Percentiles rank a stretch among this genome's conserved stretches.
phyloP scores from a whole-genome alignment of 139 green algal species.

The Diplosphaera chodatii region DNA sequence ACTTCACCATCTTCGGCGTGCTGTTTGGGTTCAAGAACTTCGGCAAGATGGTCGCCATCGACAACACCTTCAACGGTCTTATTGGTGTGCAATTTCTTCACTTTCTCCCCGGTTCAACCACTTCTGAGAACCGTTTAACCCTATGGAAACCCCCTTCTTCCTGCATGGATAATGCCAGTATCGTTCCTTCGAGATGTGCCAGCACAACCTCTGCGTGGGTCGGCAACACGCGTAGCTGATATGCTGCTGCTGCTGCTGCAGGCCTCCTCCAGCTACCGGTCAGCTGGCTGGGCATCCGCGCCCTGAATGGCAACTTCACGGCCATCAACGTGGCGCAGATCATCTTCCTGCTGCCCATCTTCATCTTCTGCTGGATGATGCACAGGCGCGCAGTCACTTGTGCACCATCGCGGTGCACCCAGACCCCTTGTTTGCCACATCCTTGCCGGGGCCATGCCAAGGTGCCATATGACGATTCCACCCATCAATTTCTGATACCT shows the following conservation, averaged over 20 bases:
- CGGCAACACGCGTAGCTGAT: no score
- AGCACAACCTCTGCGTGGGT: no score
- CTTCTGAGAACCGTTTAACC: no score
- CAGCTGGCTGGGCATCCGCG: slow-evolving; percentile 32
- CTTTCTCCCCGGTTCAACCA: no score
- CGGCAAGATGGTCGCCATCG: slow-evolving; percentile 47
- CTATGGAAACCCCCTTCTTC: no score
- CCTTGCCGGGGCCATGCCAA: no score
- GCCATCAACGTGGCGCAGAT: slow-evolving; percentile 44
- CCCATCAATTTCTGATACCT: no score
- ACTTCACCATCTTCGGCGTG: slow-evolving; percentile 57
- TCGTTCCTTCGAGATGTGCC: no score
- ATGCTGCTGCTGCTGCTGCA: neutral
- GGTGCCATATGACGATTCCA: no score
- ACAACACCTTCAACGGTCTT: slow-evolving; percentile 56
- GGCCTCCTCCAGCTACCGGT: slow-evolving; percentile 34
- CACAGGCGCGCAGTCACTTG: neutral
- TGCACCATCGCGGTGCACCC: no score
- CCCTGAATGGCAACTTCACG: slow-evolving; percentile 40
- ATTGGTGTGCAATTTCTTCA: slow-evolving; percentile 36
- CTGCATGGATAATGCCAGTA: no score
- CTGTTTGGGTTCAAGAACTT: slow-evolving; percentile 58
- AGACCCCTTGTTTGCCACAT: no score
- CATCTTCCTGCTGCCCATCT: slow-evolving; percentile 18
- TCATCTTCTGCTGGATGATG: slow-evolving; percentile 13